phyloP scores from a whole-genome alignment of 345 rosid genomes.

The Odontarrhena argentea region DNA sequence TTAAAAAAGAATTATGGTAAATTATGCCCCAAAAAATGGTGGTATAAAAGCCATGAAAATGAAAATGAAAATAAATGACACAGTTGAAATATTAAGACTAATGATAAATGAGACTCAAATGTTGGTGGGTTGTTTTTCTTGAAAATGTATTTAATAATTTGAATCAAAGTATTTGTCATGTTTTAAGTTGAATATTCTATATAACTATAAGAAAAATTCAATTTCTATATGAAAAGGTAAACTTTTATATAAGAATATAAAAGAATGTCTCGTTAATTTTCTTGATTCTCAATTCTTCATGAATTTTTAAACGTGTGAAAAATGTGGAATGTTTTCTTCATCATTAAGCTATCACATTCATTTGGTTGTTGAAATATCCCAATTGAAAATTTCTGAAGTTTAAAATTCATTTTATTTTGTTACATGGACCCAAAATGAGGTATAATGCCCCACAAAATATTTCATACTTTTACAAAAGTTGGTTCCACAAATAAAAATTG shows the following conservation, averaged over 20 bases:
- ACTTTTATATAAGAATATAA: background rate
- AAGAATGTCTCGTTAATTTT: background rate
- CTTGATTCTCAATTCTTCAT: background rate
- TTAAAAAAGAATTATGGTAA: background rate
- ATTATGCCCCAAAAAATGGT: no score
- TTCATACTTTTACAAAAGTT: conserved; percentile 39
- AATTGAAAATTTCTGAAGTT: background rate
- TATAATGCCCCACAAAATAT: conserved; percentile 36
- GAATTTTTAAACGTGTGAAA: conserved; percentile 30
- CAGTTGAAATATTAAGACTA: background rate
- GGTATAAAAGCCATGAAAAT: no score
- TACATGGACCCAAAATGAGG: conserved; percentile 19
- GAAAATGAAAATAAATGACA: background rate
- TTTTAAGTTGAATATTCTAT: background rate
- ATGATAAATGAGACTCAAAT: background rate
- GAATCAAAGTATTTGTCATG: background rate
- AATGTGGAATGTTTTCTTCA: conserved; percentile 36
- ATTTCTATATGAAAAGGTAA: conserved; percentile 23
- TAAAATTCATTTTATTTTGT: background rate
- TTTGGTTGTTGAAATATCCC: background rate
- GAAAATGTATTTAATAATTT: background rate
- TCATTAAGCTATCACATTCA: conserved; percentile 34
- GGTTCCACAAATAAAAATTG: conserved; percentile 4
- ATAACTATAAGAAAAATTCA: background rate
- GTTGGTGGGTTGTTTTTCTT: background rate